Evolutionary conservation across 345 rosid genomes (phyloP).

Genomic region (Erucastrum elatum): DNA sequence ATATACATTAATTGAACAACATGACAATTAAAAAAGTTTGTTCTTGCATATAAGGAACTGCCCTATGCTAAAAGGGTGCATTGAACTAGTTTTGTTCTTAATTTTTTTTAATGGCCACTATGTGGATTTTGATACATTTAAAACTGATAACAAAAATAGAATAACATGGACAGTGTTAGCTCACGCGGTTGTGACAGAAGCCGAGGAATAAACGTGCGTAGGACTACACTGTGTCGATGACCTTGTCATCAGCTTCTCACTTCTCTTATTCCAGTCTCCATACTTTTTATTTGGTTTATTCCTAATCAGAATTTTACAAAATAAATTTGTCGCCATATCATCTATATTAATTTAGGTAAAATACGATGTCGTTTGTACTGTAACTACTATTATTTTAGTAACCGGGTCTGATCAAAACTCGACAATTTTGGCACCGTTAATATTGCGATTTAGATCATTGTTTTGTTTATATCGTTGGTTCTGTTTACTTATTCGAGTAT

Average conservation of each 20-base stretch:
- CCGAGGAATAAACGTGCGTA: conserved; percentile 15
- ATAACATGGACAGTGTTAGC: conserved; percentile 5
- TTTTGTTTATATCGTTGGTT: neutral
- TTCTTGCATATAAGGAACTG: neutral
- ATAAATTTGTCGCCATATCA: neutral
- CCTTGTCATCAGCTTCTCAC: conserved; percentile 1
- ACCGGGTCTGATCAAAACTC: neutral
- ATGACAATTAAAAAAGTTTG: neutral
- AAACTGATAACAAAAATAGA: neutral
- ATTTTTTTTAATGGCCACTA: neutral
- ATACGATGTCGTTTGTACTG: neutral
- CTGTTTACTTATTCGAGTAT: neutral
- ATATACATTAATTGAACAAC: conserved; percentile 19
- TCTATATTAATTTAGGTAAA: neutral
- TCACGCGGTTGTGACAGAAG: conserved; percentile 22
- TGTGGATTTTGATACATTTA: neutral
- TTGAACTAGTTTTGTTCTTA: neutral
- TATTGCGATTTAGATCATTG: neutral
- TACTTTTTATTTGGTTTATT: neutral
- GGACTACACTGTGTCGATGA: conserved; percentile 5
- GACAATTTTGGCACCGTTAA: neutral
- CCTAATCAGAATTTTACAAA: neutral
- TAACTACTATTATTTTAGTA: neutral
- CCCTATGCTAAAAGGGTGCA: conserved; percentile 1
- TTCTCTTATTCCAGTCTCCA: neutral